Percentiles rank a stretch among this genome's conserved stretches.
Conservation (phyloP, 2,329 filamentous ascomycete genomes). For the Sporothrix pseudoabietina region DNA sequence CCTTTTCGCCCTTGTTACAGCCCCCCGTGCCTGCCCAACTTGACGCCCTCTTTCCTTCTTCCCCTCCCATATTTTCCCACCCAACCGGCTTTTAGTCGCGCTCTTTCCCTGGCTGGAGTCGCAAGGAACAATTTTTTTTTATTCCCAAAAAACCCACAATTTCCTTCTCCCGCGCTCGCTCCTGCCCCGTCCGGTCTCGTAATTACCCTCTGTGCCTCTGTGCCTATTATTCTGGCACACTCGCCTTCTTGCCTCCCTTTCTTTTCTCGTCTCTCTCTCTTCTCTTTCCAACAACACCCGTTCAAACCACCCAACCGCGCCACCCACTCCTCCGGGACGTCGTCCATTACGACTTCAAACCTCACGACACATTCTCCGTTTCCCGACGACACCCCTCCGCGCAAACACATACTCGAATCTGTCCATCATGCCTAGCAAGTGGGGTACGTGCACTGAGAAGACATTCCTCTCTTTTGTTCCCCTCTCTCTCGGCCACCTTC, state of each 20-base stretch:
- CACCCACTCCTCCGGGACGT: conserved; percentile 11
- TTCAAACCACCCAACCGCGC: background rate
- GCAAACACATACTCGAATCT: background rate
- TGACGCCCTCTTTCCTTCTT: conserved; percentile 1
- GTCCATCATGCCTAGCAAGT: conserved; percentile 23
- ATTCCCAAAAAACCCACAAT: background rate
- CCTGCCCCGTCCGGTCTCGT: conserved; percentile 1
- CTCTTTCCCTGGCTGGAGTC: conserved; percentile 3
- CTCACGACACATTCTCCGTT: background rate
- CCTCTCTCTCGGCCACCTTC: background rate
- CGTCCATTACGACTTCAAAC: background rate
- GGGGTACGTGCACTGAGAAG: conserved; percentile 8
- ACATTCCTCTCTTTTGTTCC: background rate
- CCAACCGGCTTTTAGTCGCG: background rate
- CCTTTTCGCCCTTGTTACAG: conserved; percentile 7
- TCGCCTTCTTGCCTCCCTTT: background rate
- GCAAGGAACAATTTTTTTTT: conserved; percentile 17
- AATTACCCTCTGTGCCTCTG: background rate
- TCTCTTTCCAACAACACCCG: background rate
- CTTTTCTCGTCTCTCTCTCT: background rate
- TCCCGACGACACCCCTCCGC: background rate
- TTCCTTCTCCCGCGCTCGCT: conserved; percentile 6
- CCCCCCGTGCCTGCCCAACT: conserved; percentile 25
- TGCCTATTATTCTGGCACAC: background rate
- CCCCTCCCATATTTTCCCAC: background rate